Evolutionary conservation across 768 basidiomycete genomes (phyloP).

Genomic region (Hericium coralloides): DNA sequence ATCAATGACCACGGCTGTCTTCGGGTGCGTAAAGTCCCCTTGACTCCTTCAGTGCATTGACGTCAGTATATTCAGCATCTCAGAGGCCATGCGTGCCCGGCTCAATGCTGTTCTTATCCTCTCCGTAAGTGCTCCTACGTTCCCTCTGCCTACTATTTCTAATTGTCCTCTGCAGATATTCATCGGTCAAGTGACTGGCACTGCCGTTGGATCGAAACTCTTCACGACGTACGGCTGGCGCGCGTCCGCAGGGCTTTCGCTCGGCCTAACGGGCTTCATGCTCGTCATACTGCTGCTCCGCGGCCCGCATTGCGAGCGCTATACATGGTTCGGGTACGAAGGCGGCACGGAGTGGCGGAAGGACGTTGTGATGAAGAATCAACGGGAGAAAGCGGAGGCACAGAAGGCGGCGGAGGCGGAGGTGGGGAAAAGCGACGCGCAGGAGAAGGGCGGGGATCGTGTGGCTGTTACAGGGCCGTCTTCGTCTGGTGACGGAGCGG

Average conservation of each 20-base stretch:
- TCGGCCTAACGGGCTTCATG: slow-evolving; percentile 21
- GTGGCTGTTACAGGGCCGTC: no score
- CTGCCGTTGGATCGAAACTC: slow-evolving; percentile 26
- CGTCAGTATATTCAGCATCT: neutral
- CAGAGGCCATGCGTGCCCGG: slow-evolving; percentile 1
- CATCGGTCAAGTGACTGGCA: slow-evolving; percentile 29
- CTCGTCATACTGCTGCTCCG: slow-evolving; percentile 21
- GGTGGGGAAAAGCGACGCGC: neutral
- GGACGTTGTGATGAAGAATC: neutral
- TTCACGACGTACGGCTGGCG: slow-evolving; percentile 27
- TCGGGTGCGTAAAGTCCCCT: neutral
- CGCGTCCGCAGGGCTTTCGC: slow-evolving; percentile 15
- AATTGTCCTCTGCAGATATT: slow-evolving; percentile 5
- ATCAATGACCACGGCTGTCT: slow-evolving; percentile 11
- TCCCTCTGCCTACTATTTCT: neutral
- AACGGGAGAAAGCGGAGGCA: neutral
- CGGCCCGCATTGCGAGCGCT: slow-evolving; percentile 18
- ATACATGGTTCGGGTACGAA: slow-evolving; percentile 11
- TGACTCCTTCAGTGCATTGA: neutral
- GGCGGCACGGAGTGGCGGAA: slow-evolving; percentile 8
- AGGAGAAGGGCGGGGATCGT: neutral
- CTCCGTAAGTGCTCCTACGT: neutral
- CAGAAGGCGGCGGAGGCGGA: neutral
- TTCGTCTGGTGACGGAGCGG: no score
- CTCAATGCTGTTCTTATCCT: slow-evolving; percentile 10